Conservation (phyloP, 352 stramenopile species). For the Phytopythium chamaehyphon region DNA sequence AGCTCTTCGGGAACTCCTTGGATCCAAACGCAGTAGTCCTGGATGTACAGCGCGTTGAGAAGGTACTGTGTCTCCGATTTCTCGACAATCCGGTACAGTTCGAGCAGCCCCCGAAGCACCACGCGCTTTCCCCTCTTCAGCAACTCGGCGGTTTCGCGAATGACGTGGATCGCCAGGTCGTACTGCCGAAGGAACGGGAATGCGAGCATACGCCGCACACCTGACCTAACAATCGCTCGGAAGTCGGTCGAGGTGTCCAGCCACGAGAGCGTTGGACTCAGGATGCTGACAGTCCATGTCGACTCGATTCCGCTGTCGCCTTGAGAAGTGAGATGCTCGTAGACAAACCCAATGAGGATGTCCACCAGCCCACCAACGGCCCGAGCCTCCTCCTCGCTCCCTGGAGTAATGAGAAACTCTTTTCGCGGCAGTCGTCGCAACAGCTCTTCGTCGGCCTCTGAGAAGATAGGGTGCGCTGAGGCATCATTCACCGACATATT, state of each 20-base stretch:
- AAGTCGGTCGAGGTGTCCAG: constrained; percentile 81
- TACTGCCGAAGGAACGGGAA: constrained; percentile 96
- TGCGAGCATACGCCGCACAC: constrained; percentile 89
- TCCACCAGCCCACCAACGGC: constrained; percentile 89
- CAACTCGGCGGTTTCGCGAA: constrained; percentile 84
- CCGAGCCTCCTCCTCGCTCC: constrained; percentile 48
- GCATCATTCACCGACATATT: constrained; percentile 17
- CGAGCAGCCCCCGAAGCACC: constrained; percentile 88
- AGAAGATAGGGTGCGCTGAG: constrained; percentile 23
- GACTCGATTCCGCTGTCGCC: constrained; percentile 96
- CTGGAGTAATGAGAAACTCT: constrained; percentile 68
- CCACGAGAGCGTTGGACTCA: constrained; percentile 94
- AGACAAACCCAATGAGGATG: constrained; percentile 94
- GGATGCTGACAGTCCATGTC: constrained; percentile 94
- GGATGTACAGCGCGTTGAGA: constrained; percentile 94
- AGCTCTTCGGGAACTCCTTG: constrained; percentile 56
- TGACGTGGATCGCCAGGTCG: constrained; percentile 69
- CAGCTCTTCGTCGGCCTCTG: constrained; percentile 68
- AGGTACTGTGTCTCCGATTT: constrained; percentile 96
- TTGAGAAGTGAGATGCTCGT: constrained; percentile 94
- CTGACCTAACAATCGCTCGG: constrained; percentile 54
- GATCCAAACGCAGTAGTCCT: constrained; percentile 91
- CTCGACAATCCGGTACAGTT: constrained; percentile 90
- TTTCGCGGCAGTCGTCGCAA: constrained; percentile 67
- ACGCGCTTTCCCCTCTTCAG: constrained; percentile 84